phyloP scores from a whole-genome alignment of 106 monocot genomes.

The Dioscorea dumetorum region DNA sequence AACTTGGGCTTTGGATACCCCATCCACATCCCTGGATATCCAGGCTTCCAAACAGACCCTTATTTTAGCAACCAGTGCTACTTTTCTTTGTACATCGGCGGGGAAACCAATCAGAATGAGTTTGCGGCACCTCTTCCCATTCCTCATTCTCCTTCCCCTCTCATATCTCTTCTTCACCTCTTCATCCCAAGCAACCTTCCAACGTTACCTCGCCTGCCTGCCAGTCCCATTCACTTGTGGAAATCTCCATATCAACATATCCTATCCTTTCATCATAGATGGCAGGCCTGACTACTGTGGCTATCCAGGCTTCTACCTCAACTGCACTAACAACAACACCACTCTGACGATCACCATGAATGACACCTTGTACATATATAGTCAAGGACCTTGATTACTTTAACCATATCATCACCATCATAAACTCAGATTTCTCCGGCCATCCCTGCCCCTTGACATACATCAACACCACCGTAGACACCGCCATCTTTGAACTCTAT shows the following conservation, averaged over 20 bases:
- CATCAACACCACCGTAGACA: conserved; percentile 2
- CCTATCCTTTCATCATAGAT: conserved; percentile 4
- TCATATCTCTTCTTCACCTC: neutral
- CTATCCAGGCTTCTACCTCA: neutral
- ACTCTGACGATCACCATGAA: neutral
- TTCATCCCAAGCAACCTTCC: neutral
- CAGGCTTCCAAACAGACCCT: too few relatives aligned
- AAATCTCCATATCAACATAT: neutral
- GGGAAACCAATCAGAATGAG: too few relatives aligned
- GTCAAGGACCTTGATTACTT: conserved; percentile 4
- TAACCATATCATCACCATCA: neutral
- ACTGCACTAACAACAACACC: neutral
- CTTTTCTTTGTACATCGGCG: too few relatives aligned
- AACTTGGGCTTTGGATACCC: too few relatives aligned
- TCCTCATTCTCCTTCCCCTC: neutral
- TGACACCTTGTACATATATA: conserved; percentile 4
- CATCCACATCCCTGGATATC: too few relatives aligned
- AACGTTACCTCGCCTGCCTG: neutral
- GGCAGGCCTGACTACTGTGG: conserved; percentile 12
- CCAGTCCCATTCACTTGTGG: neutral
- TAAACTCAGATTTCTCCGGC: neutral
- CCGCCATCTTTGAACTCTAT: conserved; percentile 2
- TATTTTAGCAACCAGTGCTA: too few relatives aligned
- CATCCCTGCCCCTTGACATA: neutral
- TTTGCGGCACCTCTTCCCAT: neutral